Evolutionary conservation across 2,329 filamentous ascomycete genomes (phyloP), one percentile per base, ranked within the genome.

Genomic region (Penicillium hordei): DNA sequence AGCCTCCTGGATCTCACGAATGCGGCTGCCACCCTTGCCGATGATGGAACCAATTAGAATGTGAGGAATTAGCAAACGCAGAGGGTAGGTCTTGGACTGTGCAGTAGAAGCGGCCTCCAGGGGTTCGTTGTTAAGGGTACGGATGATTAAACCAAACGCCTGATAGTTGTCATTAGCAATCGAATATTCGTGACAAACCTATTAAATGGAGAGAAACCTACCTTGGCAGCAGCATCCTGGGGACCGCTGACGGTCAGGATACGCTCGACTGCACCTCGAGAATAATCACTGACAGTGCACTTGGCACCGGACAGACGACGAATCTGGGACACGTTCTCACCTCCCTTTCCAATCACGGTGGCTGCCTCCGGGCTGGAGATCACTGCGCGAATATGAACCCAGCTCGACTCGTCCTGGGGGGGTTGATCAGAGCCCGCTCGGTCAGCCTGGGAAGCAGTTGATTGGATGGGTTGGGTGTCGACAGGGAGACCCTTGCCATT

Each of bases 1-100:
- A 21, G 93, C 93, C 74, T 99, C 94, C 76, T 99, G 94, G 61
- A 99, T 99, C 79, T 99, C 94, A 65, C 94, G 91, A 74, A 99
- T 99, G 63, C 94, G 89, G 59, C 93, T 90, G 65, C 94, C 94
- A 63, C 89, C 91, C 81, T 99, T 99, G 70, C 94, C 94, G 76
- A 99, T 99, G 77, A 99, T 97, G 60, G 93, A 97, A 52, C 94
- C 94, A 69, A 99, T 99, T 57, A 99, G 85, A 68, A 99, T 94
- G 73, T 97, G 94, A 19, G 94, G 94, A 67, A 99, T 91, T 55
- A 99, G 86, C 50, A 99, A 87, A 67, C 94, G 92, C 54, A 99
- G 87, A 60, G 94, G 94, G 69, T 99, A 99, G 1, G 93, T 96
- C 84, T 97, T 97, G 61, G 93, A 97, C 65, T 95, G 91, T 52